Evolutionary conservation across 257 asterid genomes (phyloP).

Genomic region (Capsicum pubescens): DNA sequence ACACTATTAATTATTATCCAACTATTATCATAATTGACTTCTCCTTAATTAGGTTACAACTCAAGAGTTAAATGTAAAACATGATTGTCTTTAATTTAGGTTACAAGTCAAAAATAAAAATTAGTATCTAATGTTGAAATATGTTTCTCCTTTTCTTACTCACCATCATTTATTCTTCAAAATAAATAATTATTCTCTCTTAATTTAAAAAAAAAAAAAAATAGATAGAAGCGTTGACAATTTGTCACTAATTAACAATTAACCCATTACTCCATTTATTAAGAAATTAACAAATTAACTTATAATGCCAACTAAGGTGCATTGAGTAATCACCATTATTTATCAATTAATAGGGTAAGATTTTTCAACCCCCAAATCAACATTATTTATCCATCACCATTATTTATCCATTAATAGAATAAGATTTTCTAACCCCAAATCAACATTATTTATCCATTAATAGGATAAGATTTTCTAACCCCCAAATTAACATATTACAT

Average conservation of each 20-base stretch:
- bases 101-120: conserved; percentile 19
- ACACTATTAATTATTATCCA: conserved; percentile 14
- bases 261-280: no score
- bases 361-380: no score
- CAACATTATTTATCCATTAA: no score
- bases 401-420: no score
- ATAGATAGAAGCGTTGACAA: background rate
- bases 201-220: background rate
- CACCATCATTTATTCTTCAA: background rate
- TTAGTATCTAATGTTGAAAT: background rate
- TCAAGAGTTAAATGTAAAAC: conserved; percentile 19
- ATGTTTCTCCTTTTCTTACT: conserved; percentile 6
- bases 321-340: conserved; percentile 34
- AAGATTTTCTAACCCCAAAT: no score
- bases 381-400: no score
- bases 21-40: conserved; percentile 20
- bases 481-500: conserved; percentile 55
- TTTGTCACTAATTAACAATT: background rate
- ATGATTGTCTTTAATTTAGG: background rate
- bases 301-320: conserved; percentile 37
- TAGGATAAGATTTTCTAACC: no score
- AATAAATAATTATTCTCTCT: background rate
- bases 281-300: background rate
- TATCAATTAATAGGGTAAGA: conserved; percentile 41
- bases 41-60: conserved; percentile 24